Conservation (phyloP, 345 rosid genomes). For the Passiflora organensis region DNA sequence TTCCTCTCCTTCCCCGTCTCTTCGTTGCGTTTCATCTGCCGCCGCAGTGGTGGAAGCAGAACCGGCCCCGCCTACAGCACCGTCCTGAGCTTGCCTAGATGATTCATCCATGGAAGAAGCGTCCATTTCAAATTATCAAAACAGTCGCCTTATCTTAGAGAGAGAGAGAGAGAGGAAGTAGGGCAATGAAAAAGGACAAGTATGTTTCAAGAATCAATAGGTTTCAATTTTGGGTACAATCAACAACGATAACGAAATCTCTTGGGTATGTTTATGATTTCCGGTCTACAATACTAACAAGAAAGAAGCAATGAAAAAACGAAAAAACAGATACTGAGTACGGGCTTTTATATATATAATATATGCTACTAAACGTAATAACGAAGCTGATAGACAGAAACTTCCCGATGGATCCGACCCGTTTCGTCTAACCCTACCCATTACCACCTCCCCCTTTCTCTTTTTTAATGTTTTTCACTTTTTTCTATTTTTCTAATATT, state of each 20-base stretch:
- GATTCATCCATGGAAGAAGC: not conserved
- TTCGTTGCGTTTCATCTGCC: not conserved
- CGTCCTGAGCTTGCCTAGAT: constrained; percentile 1
- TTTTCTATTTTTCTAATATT: too few species aligned
- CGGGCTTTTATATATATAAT: not conserved
- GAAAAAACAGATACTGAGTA: not conserved
- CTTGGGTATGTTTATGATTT: not conserved
- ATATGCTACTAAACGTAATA: not conserved
- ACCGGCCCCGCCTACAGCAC: not conserved
- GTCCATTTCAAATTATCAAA: too few species aligned
- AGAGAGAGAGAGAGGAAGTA: too few species aligned
- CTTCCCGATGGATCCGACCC: constrained; percentile 22
- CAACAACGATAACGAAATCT: not conserved
- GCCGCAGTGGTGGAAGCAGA: not conserved
- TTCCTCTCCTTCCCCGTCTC: constrained; percentile 30
- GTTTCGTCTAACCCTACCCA: constrained; percentile 14
- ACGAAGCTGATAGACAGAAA: not conserved
- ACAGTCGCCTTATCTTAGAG: too few species aligned
- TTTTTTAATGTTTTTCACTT: too few species aligned
- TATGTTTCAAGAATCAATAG: too few species aligned
- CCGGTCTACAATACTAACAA: too few species aligned
- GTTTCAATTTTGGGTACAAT: too few species aligned
- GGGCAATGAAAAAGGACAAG: too few species aligned
- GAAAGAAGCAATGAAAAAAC: not conserved
- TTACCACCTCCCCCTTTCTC: not conserved